Percentiles rank a stretch among this genome's conserved stretches.
These are phyloP conservation scores for Solanum habrochaites DNA, from an alignment of 257 asterid genomes.

Conservation along the genomic window DNA sequence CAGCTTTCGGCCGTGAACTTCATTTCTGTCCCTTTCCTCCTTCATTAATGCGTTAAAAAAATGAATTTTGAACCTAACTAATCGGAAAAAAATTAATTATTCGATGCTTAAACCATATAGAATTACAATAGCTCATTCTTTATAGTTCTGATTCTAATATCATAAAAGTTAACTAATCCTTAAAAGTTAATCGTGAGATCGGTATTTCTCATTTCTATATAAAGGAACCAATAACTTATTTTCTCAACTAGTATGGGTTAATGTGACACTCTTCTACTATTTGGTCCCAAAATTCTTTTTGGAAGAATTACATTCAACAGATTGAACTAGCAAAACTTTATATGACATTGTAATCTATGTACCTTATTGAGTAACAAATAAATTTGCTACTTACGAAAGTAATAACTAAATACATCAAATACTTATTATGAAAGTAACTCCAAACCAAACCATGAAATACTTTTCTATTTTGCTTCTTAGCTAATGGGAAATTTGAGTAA, in stretches of 20 bases:
- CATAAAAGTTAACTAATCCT: neutral
- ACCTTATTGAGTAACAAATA: neutral
- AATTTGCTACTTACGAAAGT: neutral
- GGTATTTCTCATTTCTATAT: neutral
- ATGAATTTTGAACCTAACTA: neutral
- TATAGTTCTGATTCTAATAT: rapidly evolving
- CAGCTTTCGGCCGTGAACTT: neutral
- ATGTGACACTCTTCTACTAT: neutral
- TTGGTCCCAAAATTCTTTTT: neutral
- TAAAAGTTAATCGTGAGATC: neutral
- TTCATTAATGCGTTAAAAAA: neutral
- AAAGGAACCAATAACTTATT: neutral
- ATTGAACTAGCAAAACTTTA: neutral
- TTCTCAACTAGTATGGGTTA: neutral
- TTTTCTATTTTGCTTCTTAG: neutral
- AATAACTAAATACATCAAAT: neutral
- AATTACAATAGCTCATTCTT: neutral
- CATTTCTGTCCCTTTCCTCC: neutral
- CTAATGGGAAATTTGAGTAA: neutral
- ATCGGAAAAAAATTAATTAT: neutral
- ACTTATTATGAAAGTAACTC: neutral
- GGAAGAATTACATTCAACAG: neutral
- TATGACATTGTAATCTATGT: neutral
- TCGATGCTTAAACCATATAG: neutral
- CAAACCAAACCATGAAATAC: neutral